phyloP scores from a whole-genome alignment of 306 rosid species.

The Rosa rugosa region DNA sequence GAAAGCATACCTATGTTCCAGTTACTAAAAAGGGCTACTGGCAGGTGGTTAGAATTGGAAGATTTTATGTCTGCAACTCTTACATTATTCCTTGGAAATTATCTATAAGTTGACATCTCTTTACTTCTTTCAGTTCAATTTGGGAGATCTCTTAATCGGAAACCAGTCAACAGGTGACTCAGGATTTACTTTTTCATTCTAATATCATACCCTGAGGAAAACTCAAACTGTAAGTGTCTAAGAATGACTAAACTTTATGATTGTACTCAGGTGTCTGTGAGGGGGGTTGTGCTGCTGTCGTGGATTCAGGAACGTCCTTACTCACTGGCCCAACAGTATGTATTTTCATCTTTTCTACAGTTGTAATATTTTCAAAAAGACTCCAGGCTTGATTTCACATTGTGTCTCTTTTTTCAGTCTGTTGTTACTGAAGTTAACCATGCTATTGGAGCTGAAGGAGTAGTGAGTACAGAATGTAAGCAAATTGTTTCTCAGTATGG shows the following conservation, averaged over 20 bases:
- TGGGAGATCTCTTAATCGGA: slow-evolving; percentile 77
- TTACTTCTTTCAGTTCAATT: slow-evolving; percentile 55
- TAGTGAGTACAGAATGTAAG: slow-evolving; percentile 75
- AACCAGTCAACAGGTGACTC: slow-evolving; percentile 71
- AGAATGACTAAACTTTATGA: slow-evolving; percentile 25
- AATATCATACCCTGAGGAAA: neutral
- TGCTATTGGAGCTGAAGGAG: slow-evolving; percentile 93
- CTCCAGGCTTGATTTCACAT: neutral
- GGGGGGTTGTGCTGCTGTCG: slow-evolving; percentile 75
- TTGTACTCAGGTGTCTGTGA: slow-evolving; percentile 59
- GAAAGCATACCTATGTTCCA: slow-evolving; percentile 77
- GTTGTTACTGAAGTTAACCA: slow-evolving; percentile 78
- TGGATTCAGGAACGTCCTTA: slow-evolving; percentile 92
- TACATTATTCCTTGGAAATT: slow-evolving; percentile 2
- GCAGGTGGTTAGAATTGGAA: slow-evolving; percentile 55
- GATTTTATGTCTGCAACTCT: slow-evolving; percentile 8
- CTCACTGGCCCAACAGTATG: slow-evolving; percentile 86
- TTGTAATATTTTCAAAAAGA: neutral
- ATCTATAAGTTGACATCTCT: slow-evolving; percentile 6
- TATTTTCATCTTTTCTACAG: slow-evolving; percentile 20
- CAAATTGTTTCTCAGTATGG: slow-evolving; percentile 67
- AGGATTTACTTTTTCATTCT: neutral
- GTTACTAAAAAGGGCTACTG: slow-evolving; percentile 82
- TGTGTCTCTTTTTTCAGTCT: slow-evolving; percentile 42
- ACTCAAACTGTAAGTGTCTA: neutral